phyloP scores from a whole-genome alignment of 75 land plant genomes.

The Ceratopteris richardii region DNA sequence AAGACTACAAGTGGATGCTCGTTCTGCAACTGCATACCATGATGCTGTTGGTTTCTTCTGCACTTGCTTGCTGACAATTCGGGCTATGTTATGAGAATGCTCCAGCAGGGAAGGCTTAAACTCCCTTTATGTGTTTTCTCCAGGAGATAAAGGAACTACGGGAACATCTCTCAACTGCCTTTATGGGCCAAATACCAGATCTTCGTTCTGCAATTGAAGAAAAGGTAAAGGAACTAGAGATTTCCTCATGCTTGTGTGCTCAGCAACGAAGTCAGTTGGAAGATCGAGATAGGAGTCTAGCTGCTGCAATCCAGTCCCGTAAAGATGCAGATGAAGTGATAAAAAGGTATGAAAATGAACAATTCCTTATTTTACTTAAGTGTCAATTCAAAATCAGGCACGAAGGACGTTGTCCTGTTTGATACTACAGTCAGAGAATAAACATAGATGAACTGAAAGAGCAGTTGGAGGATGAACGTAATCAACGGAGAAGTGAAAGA shows the following conservation, averaged over 20 bases:
- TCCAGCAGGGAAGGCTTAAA: too few relatives aligned
- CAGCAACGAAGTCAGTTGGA: conserved; percentile 48
- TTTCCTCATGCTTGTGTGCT: conserved; percentile 21
- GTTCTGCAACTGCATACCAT: conserved; percentile 46
- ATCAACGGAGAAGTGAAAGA: conserved; percentile 61
- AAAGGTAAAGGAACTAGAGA: conserved; percentile 48
- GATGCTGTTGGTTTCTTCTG: conserved; percentile 47
- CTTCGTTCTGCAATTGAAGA: conserved; percentile 26
- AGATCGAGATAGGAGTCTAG: too few relatives aligned
- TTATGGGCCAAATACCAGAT: conserved; percentile 45
- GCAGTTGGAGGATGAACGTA: too few relatives aligned
- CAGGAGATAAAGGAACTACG: conserved; percentile 69
- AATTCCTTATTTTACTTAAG: neutral
- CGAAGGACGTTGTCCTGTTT: neutral
- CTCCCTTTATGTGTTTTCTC: conserved; percentile 2
- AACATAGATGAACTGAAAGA: too few relatives aligned
- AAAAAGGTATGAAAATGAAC: too few relatives aligned
- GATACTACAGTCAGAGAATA: too few relatives aligned
- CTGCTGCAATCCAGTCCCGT: too few relatives aligned
- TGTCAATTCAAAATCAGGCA: too few relatives aligned
- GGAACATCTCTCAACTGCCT: conserved; percentile 42
- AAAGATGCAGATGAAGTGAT: too few relatives aligned
- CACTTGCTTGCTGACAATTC: conserved; percentile 1
- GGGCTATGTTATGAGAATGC: too few relatives aligned
- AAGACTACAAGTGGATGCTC: conserved; percentile 48